A percentile compares a stretch with the other conserved stretches of the same genome.
Conservation (phyloP, 1,284 basidiomycete genomes). For the Papiliotrema terrestris region DNA sequence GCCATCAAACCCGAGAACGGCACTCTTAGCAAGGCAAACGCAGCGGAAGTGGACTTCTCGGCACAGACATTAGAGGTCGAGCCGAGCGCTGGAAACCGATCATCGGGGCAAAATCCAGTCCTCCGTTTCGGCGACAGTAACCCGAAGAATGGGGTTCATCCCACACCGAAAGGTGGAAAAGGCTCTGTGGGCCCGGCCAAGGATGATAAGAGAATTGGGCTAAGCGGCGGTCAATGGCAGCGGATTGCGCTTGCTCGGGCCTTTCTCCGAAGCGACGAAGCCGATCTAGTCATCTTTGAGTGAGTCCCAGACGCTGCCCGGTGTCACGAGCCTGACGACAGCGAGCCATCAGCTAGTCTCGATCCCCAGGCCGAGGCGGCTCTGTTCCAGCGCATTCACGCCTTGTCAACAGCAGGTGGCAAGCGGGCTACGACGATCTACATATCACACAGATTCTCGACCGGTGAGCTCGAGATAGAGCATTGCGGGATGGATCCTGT, state of each 20-base stretch:
- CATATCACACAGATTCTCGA: constrained; percentile 76
- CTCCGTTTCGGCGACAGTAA: too few relatives aligned
- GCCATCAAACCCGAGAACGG: too few relatives aligned
- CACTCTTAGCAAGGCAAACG: too few relatives aligned
- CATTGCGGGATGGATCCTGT: not conserved
- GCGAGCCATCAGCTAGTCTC: constrained; percentile 56
- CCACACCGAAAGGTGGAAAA: too few relatives aligned
- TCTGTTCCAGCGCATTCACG: constrained; percentile 57
- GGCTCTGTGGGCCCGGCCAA: not conserved
- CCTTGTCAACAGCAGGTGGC: constrained; percentile 15
- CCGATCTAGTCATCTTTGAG: constrained; percentile 74
- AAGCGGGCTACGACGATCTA: constrained; percentile 65
- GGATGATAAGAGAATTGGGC: not conserved
- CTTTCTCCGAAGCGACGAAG: constrained; percentile 72
- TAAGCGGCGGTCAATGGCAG: constrained; percentile 64
- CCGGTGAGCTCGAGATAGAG: constrained; percentile 53
- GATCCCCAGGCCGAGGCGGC: constrained; percentile 74
- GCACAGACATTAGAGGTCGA: too few relatives aligned
- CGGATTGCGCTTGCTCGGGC: constrained; percentile 74
- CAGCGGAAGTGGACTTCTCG: too few relatives aligned
- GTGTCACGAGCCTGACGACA: not conserved
- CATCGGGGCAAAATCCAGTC: too few relatives aligned
- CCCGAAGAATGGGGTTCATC: too few relatives aligned
- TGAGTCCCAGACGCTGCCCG: constrained; percentile 10
- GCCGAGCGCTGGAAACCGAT: too few relatives aligned